Conservation (phyloP, 129 eudicot species). For the Scalesia atractyloides region DNA sequence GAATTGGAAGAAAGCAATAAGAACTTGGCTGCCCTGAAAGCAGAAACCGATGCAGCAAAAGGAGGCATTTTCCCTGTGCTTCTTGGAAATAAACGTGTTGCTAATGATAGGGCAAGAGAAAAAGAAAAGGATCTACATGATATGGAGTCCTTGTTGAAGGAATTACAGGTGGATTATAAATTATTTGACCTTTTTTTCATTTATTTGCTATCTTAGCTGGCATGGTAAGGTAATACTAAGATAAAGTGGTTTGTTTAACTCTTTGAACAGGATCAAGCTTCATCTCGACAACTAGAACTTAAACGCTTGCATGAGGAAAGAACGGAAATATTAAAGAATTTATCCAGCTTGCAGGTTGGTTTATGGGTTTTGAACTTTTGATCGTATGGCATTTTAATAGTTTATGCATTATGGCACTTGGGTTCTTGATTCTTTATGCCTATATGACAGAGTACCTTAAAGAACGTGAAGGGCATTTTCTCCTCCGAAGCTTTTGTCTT, state of each 20-base stretch:
- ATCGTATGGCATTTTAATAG: background rate
- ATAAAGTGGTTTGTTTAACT: constrained; percentile 15
- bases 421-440: constrained; percentile 23
- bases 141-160: constrained; percentile 79
- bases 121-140: constrained; percentile 82
- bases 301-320: constrained; percentile 76
- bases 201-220: background rate
- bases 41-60: constrained; percentile 66
- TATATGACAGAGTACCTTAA: constrained; percentile 59
- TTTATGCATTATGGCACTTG: constrained; percentile 10
- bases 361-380: background rate
- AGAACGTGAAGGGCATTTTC: constrained; percentile 62
- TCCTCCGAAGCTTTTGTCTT: constrained; percentile 66
- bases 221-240: constrained; percentile 12
- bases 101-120: constrained; percentile 63
- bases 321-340: constrained; percentile 53
- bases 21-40: constrained; percentile 66
- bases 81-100: constrained; percentile 61
- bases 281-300: constrained; percentile 70
- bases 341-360: constrained; percentile 74
- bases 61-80: constrained; percentile 75
- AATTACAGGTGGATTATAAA: constrained; percentile 58
- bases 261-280: constrained; percentile 67
- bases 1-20: constrained; percentile 83
- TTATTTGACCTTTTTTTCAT: background rate